Evolutionary conservation across 371 early-diverging fungal genomes (phyloP), one percentile per base, ranked within the genome.

Genomic region (Mucor racemosus): DNA sequence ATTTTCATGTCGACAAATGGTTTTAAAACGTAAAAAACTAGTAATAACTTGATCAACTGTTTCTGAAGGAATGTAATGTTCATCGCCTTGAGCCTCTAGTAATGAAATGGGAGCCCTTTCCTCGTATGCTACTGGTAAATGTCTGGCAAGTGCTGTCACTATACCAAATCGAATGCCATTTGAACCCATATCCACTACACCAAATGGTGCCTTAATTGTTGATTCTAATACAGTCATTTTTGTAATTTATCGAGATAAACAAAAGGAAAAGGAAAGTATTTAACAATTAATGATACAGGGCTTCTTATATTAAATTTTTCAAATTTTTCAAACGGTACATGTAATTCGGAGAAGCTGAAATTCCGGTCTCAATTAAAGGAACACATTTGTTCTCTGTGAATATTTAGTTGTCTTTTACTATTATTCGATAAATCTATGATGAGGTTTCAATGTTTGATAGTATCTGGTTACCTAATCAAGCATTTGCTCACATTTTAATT

Each of bases 131-230:
- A 84, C 82, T 9, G 84, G 84, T 7, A 85, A 73, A 53, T 84
- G 81, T 10, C 86, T 75, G 21, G 73, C 71, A 3, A 84, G 62
- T 0, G 81, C 73, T 19, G 77, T 72, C 17, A 85, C 74, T 58
- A 86, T 83, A 21, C 84, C 83, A 34, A 86, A 84, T 21, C 86
- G 78, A 46, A 86, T 84, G 46, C 86, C 86, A 70, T 86, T 86
- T 40, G 84, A 83, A n/a, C 86, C 86, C 80, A 86, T 86, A 64
- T 86, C 86, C 6, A 86, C 71, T 7, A 86, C 80, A 9, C 81
- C 86, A 9, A 85, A 69, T 13, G 84, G 81, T 8, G 81, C 78
- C 15, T 62, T 59, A 7, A 67, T 56, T 10, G 41, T 19, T 38
- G 15, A n/a, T 0, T 64, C 34, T 5, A 64, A 26, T n/a, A 26